These are phyloP conservation scores for Waltiozyma solani DNA, from an alignment of 1,139 yeast species.

Conservation along the genomic window DNA sequence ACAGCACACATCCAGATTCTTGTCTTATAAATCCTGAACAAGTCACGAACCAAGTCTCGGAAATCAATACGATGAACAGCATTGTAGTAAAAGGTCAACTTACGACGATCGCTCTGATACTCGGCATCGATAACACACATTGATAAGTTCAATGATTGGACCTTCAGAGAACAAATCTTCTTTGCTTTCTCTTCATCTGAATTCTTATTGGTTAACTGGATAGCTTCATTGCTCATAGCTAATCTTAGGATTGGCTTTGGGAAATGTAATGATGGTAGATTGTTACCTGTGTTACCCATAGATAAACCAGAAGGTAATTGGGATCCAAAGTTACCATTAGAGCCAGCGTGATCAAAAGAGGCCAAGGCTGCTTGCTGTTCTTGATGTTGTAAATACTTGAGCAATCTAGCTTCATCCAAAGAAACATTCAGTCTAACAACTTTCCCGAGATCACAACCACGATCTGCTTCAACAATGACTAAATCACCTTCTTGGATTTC, in stretches of 20 bases:
- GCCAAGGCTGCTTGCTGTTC: slow-evolving; percentile 41
- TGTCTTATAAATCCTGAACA: slow-evolving; percentile 89
- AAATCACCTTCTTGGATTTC: slow-evolving; percentile 59
- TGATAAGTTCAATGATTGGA: slow-evolving; percentile 21
- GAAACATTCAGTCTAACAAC: slow-evolving; percentile 59
- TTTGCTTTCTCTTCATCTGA: slow-evolving; percentile 39
- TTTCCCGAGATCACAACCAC: slow-evolving; percentile 87
- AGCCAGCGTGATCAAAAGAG: slow-evolving; percentile 15
- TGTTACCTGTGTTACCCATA: background rate
- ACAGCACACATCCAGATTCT: slow-evolving; percentile 98
- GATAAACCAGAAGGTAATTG: background rate
- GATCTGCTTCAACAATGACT: slow-evolving; percentile 92
- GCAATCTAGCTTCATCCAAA: slow-evolving; percentile 69
- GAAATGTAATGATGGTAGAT: slow-evolving; percentile 23
- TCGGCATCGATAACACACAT: slow-evolving; percentile 68
- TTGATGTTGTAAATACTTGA: slow-evolving; percentile 47
- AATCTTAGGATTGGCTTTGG: slow-evolving; percentile 69
- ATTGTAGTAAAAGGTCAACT: slow-evolving; percentile 78
- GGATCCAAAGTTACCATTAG: background rate
- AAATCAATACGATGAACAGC: slow-evolving; percentile 79
- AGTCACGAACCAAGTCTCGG: slow-evolving; percentile 83
- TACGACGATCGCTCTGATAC: slow-evolving; percentile 91
- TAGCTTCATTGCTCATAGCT: slow-evolving; percentile 28
- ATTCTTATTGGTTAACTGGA: slow-evolving; percentile 25
- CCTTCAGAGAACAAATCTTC: slow-evolving; percentile 25